Conservation (phyloP, 148 eudicot genomes). For the Silene latifolia region DNA sequence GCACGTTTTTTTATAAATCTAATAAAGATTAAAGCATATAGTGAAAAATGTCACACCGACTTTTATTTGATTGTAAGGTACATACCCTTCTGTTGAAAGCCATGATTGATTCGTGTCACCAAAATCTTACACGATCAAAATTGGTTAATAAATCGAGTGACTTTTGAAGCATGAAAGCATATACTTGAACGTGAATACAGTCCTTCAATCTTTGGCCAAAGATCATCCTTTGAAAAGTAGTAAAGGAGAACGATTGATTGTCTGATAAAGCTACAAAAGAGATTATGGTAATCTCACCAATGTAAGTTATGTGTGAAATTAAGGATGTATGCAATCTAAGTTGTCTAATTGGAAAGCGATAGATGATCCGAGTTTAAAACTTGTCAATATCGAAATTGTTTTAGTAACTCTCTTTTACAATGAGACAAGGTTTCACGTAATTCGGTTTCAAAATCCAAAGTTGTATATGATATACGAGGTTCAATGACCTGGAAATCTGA, state of each 20-base stretch:
- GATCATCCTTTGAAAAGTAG: neutral
- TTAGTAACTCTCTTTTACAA: too few relatives aligned
- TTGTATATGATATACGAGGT: too few relatives aligned
- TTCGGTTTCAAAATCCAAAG: too few relatives aligned
- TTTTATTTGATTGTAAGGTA: neutral
- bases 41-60: neutral
- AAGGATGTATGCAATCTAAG: too few relatives aligned
- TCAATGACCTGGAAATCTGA: too few relatives aligned
- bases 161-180: slow-evolving; percentile 1
- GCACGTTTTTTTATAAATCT: too few relatives aligned
- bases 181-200: neutral
- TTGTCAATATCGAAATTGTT: too few relatives aligned
- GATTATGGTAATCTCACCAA: neutral
- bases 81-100: neutral
- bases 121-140: neutral
- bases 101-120: slow-evolving; percentile 7
- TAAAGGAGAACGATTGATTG: neutral
- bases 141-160: too few relatives aligned
- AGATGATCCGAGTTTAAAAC: too few relatives aligned
- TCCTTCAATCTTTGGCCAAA: neutral
- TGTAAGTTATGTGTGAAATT: too few relatives aligned
- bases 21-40: neutral
- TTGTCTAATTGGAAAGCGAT: too few relatives aligned
- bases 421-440: too few relatives aligned
- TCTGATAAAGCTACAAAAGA: neutral